Conservation (phyloP, 2,329 filamentous ascomycete genomes). For the Zopfia rhizophila region DNA sequence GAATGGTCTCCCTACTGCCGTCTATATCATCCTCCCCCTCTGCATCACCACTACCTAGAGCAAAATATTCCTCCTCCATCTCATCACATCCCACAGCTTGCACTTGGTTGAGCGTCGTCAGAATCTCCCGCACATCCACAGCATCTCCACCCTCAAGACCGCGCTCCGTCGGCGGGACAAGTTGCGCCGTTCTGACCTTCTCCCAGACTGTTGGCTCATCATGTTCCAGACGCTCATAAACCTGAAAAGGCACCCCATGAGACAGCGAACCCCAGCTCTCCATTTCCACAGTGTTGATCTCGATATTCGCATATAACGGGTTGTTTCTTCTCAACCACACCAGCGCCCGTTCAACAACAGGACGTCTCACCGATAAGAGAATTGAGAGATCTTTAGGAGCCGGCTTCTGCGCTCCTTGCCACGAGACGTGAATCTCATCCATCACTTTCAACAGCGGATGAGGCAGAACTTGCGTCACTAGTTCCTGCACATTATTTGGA, state of each 20-base stretch:
- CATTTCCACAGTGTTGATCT: constrained; percentile 5
- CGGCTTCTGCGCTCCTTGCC: constrained; percentile 4
- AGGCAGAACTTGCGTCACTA: constrained; percentile 8
- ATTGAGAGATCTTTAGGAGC: constrained; percentile 8
- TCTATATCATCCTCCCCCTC: no score
- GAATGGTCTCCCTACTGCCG: no score
- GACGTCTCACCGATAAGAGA: constrained; percentile 4
- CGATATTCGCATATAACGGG: neutral
- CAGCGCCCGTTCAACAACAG: constrained; percentile 2
- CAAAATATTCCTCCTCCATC: no score
- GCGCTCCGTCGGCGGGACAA: constrained; percentile 12
- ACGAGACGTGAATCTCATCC: constrained; percentile 7
- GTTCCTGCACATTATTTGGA: constrained; percentile 10
- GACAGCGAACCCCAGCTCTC: constrained; percentile 4
- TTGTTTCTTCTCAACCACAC: constrained; percentile 8
- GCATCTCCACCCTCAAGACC: constrained; percentile 1
- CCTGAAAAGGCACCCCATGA: constrained; percentile 6
- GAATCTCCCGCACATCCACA: constrained; percentile 7
- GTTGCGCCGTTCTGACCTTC: constrained; percentile 6
- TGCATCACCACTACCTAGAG: no score
- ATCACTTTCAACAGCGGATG: constrained; percentile 8
- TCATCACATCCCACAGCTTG: no score
- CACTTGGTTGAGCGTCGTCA: constrained; percentile 1
- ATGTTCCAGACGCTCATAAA: neutral
- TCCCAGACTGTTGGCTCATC: constrained; percentile 4